phyloP scores from a whole-genome alignment of 148 eudicot genomes.

The Rhododendron ferrugineum region DNA sequence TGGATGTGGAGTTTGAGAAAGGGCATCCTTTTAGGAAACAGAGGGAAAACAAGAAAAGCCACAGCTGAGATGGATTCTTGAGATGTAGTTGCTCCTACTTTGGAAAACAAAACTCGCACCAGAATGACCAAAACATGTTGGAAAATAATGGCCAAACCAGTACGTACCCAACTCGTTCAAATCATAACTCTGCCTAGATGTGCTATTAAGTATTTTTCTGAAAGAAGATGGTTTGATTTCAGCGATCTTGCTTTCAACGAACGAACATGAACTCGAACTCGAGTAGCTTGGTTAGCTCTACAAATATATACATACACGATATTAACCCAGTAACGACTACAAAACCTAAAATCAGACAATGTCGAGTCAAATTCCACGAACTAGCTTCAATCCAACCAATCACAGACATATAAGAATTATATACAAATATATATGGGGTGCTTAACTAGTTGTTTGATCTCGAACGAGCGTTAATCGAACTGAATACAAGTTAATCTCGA shows the following conservation, averaged over 20 bases:
- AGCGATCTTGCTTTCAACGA: neutral
- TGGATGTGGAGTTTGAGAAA: too few relatives aligned
- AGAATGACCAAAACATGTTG: neutral
- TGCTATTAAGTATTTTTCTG: conserved; percentile 3
- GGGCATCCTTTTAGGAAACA: neutral
- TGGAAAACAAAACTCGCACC: neutral
- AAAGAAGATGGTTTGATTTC: neutral
- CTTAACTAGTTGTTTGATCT: neutral
- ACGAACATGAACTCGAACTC: neutral
- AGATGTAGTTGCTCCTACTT: neutral
- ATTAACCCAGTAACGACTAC: too few relatives aligned
- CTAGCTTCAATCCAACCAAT: neutral
- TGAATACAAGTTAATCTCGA: neutral
- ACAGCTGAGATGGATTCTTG: neutral
- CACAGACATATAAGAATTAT: neutral
- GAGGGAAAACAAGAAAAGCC: neutral
- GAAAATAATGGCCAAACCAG: neutral
- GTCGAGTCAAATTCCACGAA: too few relatives aligned
- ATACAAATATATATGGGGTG: neutral
- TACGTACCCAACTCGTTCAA: neutral
- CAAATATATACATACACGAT: neutral
- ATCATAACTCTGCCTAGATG: neutral
- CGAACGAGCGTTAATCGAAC: neutral
- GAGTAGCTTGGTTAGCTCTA: neutral
- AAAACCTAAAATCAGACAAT: too few relatives aligned